These are phyloP conservation scores for Cryomyces antarcticus DNA, from an alignment of 495 filamentous ascomycete genomes.

Conservation along the genomic window DNA sequence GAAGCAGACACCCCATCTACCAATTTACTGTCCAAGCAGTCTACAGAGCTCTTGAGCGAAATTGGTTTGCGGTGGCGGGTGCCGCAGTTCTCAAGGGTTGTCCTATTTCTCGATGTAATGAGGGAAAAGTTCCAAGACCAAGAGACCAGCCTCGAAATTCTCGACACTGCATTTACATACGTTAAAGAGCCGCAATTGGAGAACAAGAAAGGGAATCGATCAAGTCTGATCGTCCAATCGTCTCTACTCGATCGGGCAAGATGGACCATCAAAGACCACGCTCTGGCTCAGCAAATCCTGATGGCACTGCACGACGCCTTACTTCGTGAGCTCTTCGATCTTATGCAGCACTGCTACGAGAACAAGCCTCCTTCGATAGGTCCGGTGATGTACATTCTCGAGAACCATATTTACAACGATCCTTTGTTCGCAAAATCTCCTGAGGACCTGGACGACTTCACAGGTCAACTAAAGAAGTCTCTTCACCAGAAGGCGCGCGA, in stretches of 20 bases:
- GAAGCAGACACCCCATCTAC: slow-evolving; percentile 33
- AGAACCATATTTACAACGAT: slow-evolving; percentile 65
- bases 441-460: slow-evolving; percentile 48
- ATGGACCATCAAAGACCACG: slow-evolving; percentile 70
- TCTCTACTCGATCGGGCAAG: slow-evolving; percentile 34
- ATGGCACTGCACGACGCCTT: slow-evolving; percentile 60
- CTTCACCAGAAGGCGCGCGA: slow-evolving; percentile 51
- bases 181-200: slow-evolving; percentile 50
- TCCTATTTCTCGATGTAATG: slow-evolving; percentile 70
- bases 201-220: slow-evolving; percentile 31
- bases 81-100: slow-evolving; percentile 58
- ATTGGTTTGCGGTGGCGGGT: slow-evolving; percentile 79
- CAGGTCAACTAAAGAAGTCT: slow-evolving; percentile 46
- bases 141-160: slow-evolving; percentile 56
- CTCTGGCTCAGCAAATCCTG: slow-evolving; percentile 53
- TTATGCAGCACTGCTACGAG: slow-evolving; percentile 75
- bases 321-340: slow-evolving; percentile 69
- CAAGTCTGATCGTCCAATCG: slow-evolving; percentile 27
- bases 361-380: slow-evolving; percentile 61
- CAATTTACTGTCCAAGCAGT: slow-evolving; percentile 60
- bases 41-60: slow-evolving; percentile 66
- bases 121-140: slow-evolving; percentile 70
- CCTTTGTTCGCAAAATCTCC: slow-evolving; percentile 46
- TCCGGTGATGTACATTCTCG: slow-evolving; percentile 62
- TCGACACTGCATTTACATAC: slow-evolving; percentile 66